Conservation (phyloP, 176 grass and related monocot species). For the Phoenix roebelenii region DNA sequence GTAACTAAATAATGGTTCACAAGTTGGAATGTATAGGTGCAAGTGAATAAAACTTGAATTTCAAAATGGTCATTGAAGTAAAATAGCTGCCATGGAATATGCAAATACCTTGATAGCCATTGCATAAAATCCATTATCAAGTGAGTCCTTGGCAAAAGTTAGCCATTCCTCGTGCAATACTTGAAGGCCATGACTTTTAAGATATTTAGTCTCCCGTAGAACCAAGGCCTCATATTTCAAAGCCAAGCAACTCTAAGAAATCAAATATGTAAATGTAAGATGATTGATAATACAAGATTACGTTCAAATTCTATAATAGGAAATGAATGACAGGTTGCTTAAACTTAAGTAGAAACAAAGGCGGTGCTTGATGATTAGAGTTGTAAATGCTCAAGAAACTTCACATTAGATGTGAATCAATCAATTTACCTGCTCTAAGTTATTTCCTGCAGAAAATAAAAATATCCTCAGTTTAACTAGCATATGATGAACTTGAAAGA, state of each 20-base stretch:
- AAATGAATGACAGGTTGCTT: too few species aligned
- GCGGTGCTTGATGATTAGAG: too few species aligned
- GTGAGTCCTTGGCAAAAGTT: slow-evolving; percentile 68
- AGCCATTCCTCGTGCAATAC: slow-evolving; percentile 59
- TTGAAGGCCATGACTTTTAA: slow-evolving; percentile 19
- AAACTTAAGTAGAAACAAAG: too few species aligned
- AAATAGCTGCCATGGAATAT: neutral
- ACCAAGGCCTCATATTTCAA: slow-evolving; percentile 65
- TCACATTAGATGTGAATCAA: too few species aligned
- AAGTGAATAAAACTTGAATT: neutral
- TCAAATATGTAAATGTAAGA: neutral
- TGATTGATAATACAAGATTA: neutral
- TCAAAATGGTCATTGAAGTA: neutral
- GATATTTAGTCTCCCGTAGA: slow-evolving; percentile 36
- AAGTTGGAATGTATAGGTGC: neutral
- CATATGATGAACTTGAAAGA: too few species aligned
- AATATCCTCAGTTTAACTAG: too few species aligned
- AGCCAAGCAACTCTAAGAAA: slow-evolving; percentile 58
- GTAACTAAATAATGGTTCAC: too few species aligned
- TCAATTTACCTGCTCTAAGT: too few species aligned
- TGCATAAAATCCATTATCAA: slow-evolving; percentile 74
- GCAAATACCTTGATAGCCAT: slow-evolving; percentile 50
- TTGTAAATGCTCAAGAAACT: too few species aligned
- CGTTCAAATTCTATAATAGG: too few species aligned
- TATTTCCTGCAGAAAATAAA: too few species aligned